Evolutionary conservation across 2,329 filamentous ascomycete genomes (phyloP).

Genomic region (Rasamsonia emersonii): DNA sequence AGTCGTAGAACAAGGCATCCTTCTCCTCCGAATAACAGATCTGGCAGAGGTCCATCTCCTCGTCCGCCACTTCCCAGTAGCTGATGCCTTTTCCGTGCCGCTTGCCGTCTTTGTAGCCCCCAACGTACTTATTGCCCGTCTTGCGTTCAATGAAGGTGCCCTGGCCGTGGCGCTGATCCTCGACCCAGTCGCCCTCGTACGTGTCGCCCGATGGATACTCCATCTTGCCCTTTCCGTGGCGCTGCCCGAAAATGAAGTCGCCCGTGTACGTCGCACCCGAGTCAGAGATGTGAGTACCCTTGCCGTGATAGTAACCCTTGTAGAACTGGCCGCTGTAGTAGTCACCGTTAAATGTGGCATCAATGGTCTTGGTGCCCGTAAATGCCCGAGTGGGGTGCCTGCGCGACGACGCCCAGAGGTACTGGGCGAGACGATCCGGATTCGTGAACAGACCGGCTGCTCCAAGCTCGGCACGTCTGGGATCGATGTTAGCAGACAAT

Average conservation of each 20-base stretch:
- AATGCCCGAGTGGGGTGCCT: constrained; percentile 38
- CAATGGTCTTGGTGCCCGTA: constrained; percentile 42
- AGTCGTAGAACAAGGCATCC: constrained; percentile 54
- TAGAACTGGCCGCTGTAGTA: constrained; percentile 48
- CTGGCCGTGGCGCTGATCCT: constrained; percentile 44
- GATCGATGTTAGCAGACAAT: constrained; percentile 8
- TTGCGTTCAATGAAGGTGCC: constrained; percentile 48
- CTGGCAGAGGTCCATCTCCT: constrained; percentile 50
- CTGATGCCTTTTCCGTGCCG: constrained; percentile 55
- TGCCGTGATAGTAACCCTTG: constrained; percentile 45
- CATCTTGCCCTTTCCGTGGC: constrained; percentile 50
- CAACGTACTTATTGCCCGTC: constrained; percentile 53
- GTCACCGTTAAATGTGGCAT: constrained; percentile 46
- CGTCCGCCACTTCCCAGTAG: constrained; percentile 53
- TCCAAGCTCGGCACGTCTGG: constrained; percentile 25
- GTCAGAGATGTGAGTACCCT: constrained; percentile 45
- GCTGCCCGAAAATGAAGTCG: constrained; percentile 43
- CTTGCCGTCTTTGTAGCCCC: constrained; percentile 53
- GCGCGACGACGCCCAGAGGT: constrained; percentile 36
- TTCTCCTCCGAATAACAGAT: constrained; percentile 56
- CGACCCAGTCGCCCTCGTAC: constrained; percentile 39
- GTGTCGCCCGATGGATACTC: constrained; percentile 47
- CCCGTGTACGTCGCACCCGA: constrained; percentile 50
- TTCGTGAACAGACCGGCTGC: constrained; percentile 27
- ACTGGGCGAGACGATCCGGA: constrained; percentile 32